A percentile compares a stretch with the other conserved stretches of the same genome.
Conservation (phyloP, 2,329 filamentous ascomycete genomes). For the Penicillium italicum region DNA sequence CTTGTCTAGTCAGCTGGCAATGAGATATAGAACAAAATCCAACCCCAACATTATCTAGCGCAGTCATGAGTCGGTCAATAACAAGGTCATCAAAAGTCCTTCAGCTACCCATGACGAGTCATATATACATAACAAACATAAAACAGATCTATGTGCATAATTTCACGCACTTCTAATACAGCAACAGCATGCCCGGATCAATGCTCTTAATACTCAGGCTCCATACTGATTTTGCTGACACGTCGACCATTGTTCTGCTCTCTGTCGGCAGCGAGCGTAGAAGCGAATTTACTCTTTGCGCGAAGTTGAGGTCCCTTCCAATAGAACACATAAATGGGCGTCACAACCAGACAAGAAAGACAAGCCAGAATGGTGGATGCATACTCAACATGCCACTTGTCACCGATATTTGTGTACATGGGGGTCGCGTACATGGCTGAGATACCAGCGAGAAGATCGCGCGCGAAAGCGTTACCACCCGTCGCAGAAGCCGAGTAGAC, state of each 20-base stretch:
- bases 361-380: conserved; percentile 58
- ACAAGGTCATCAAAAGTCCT: neutral
- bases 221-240: conserved; percentile 24
- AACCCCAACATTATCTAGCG: neutral
- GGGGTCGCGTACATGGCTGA: conserved; percentile 65
- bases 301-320: conserved; percentile 57
- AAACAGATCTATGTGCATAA: neutral
- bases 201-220: conserved; percentile 10
- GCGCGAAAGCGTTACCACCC: conserved; percentile 69
- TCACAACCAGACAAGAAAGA: conserved; percentile 57
- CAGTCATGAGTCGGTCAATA: neutral
- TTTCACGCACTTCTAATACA: neutral
- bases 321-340: conserved; percentile 62
- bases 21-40: neutral
- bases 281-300: conserved; percentile 57
- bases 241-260: conserved; percentile 23
- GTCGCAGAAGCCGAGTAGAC: conserved; percentile 69
- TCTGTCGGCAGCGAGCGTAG: conserved; percentile 46
- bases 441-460: conserved; percentile 69
- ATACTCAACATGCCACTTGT: conserved; percentile 52
- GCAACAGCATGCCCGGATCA: neutral
- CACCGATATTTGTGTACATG: conserved; percentile 56
- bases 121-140: conserved; percentile 7
- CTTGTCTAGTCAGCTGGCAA: neutral
- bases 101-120: neutral